phyloP scores from a whole-genome alignment of 495 filamentous ascomycete species.

The Aspergillus indologenus region DNA sequence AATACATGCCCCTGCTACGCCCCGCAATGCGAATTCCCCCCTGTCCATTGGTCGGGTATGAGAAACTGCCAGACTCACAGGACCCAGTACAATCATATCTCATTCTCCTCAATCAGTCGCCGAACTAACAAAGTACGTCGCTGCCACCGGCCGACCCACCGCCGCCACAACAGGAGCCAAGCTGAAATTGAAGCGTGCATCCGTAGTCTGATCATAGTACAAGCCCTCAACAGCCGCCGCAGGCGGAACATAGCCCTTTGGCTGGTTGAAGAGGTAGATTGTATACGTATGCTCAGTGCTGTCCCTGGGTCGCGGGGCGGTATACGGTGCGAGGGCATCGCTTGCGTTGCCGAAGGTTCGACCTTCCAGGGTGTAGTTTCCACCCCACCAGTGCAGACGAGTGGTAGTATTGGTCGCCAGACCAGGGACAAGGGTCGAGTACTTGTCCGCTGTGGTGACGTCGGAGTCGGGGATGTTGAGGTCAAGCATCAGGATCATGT shows the following conservation, averaged over 20 bases:
- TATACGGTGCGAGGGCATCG: background rate
- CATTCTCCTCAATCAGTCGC: background rate
- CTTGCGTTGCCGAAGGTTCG: background rate
- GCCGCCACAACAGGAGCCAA: background rate
- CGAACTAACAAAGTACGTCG: background rate
- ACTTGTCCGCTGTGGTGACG: background rate
- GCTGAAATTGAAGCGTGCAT: background rate
- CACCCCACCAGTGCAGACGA: slow-evolving; percentile 1
- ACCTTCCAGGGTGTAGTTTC: background rate
- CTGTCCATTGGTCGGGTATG: no score
- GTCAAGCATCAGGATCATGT: background rate
- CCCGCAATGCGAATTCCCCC: no score
- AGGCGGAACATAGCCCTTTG: background rate
- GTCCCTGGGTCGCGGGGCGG: background rate
- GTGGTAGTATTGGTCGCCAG: background rate
- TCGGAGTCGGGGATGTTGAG: background rate
- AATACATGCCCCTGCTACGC: no score
- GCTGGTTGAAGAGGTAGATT: background rate
- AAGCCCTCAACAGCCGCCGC: background rate
- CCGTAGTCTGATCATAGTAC: background rate
- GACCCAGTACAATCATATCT: no score
- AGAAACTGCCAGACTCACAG: no score
- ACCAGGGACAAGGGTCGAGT: background rate
- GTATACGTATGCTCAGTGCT: background rate
- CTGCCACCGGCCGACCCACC: background rate